Base-by-base conservation (phyloP, 2,329 filamentous ascomycete genomes). In the Pyrenochaeta sp. region DNA sequence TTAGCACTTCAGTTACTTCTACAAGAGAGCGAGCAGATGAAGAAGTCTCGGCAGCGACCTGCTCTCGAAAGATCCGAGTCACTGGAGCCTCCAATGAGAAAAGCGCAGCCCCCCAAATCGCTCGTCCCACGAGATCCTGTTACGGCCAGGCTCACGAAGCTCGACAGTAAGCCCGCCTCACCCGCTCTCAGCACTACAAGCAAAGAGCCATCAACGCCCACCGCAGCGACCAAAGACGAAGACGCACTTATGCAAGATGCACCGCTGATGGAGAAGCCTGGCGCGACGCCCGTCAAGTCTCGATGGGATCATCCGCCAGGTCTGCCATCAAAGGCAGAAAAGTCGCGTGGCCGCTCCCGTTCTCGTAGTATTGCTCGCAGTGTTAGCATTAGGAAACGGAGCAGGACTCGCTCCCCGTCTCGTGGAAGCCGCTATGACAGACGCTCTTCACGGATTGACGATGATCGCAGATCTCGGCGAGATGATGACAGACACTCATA, bases 1-100 rank as follows among this genome's bases (percentile, higher is more conserved):
- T 43, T 72, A 20, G 74, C 73, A 9, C 56, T 77, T 27, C 64
- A 68, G 29, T 55, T 67, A 12, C 62, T 77, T 12, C 63, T 77
- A 7, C 66, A 75, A 50, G 74, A 77, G 41, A 71, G 72, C 43
- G 72, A 74, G 47, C 64, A 70, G 48, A 70, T 75, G 58, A 74
- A 75, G 52, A 77, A 74, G 35, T 66, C 73, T 11, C 65, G 69
- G 15, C 69, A 73, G 48, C 66, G 72, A 11, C 73, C 73, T 43
- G 69, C 69, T 4, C 64, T 75, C 12, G 73, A 74, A 43, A 67
- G 73, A 21, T 76, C 75, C 1, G 74, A 71, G 51, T 77, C 74
- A 5, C 64, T 77, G 5, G 74, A 77, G 46, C 73, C 74, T 32
- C 75, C 75, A 15, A 59, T 68, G 52, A 71, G 71, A 11, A 77